These are phyloP conservation scores for Luffa acutangula DNA, from an alignment of 306 rosid species.

Conservation along the genomic window DNA sequence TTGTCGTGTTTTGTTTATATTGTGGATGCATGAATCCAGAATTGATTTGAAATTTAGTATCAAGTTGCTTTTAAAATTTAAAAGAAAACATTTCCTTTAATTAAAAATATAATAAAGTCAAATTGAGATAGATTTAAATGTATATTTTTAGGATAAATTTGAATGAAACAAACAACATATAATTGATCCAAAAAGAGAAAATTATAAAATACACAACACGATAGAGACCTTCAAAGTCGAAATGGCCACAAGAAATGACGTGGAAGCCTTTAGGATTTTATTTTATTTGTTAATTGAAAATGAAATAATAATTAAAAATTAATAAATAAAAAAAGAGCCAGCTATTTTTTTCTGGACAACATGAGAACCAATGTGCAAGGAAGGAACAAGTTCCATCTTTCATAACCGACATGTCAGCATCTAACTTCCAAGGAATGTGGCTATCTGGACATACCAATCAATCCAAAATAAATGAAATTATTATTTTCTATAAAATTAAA, in stretches of 20 bases:
- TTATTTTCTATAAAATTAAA: not conserved
- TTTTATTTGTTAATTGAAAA: not conserved
- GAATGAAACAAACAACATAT: not conserved
- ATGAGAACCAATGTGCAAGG: not conserved
- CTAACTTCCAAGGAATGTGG: constrained; percentile 7
- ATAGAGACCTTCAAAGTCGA: not conserved
- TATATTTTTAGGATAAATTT: not conserved
- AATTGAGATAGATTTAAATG: not conserved
- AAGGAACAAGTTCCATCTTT: not conserved
- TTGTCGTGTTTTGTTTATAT: not conserved
- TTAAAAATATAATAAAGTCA: not conserved
- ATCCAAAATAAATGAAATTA: not conserved
- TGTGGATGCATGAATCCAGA: not conserved
- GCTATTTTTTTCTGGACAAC: constrained; percentile 3
- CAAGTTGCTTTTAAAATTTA: too few species aligned
- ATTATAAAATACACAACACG: not conserved
- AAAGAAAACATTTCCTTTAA: not conserved
- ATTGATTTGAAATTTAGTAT: too few species aligned
- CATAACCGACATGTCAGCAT: not conserved
- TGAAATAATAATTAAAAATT: not conserved
- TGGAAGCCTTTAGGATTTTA: not conserved
- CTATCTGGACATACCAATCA: not conserved
- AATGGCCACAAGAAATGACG: not conserved
- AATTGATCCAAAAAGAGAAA: not conserved
- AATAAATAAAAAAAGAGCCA: not conserved